Evolutionary conservation across 2,329 filamentous ascomycete genomes (phyloP), one percentile per base, ranked within the genome.

Genomic region (Fusarium heterosporum): DNA sequence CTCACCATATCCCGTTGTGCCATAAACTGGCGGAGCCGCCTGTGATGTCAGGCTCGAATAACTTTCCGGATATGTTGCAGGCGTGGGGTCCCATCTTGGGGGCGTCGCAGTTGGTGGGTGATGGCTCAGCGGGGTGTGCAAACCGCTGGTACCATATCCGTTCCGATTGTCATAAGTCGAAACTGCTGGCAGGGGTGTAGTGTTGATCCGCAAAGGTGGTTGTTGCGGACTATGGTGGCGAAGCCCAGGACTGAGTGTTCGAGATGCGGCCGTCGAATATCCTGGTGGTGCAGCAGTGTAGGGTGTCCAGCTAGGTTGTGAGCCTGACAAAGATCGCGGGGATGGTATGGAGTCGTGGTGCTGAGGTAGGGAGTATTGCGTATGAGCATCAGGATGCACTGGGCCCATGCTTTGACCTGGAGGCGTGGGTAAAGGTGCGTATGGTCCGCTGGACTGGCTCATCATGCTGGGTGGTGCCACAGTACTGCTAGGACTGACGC

Each of bases 261-360:
- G 81, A 9, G 73, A 71, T 9, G 77, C 64, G 2, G 74, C 69
- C 2, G 78, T 74, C 3, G 74, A 72, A 56, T 80, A 80, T 13
- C 74, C 66, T 3, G 75, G 69, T 8, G 73, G 70, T 3, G 77
- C 65, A 3, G 78, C 68, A 14, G 79, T 75, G 69, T 85, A 86
- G 1, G 80, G 74, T 1, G 77, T 77, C 85, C 85, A 87, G n/a
- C 78, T 77, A 2, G 82, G 75, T 6, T 81, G 78, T 2, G 80
- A 80, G 4, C 83, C 82, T 0, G 82, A 79, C 4, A 87, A 76
- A 3, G 84, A 85, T 2, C 85, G 79, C 1, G 85, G 85, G 10
- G 85, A 87, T 0, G 83, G 79, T 29, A 87, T 80, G 6, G 81
- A 77, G 42, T 87, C 84, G 41, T 83, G 79, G 40, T 85, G 81